Evolutionary conservation across 345 rosid species (phyloP).

Genomic region (sweet orange (Citrus sinensis)): DVS_A1.0 CM039163.1:40670001-40670500

Average conservation of each 20-base stretch:
- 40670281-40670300: constrained; percentile 26
- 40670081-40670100: neutral
- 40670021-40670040: neutral
- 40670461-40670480: constrained; percentile 1
- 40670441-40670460: constrained; percentile 1
- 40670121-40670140: neutral
- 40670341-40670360: neutral
- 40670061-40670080: neutral
- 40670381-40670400: constrained; percentile 1
- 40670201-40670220: constrained; percentile 4
- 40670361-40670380: constrained; percentile 18
- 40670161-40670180: neutral
- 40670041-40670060: neutral
- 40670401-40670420: constrained; percentile 6
- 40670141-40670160: neutral
- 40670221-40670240: constrained; percentile 12
- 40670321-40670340: neutral
- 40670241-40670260: constrained; percentile 15
- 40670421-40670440: neutral
- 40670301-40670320: constrained; percentile 11
- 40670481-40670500: constrained; percentile 9
- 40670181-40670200: neutral
- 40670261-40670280: constrained; percentile 17
- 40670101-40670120: neutral
- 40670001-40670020: neutral